phyloP scores from a whole-genome alignment of 75 land plant genomes.

The Adiantum capillusveneris region DNA sequence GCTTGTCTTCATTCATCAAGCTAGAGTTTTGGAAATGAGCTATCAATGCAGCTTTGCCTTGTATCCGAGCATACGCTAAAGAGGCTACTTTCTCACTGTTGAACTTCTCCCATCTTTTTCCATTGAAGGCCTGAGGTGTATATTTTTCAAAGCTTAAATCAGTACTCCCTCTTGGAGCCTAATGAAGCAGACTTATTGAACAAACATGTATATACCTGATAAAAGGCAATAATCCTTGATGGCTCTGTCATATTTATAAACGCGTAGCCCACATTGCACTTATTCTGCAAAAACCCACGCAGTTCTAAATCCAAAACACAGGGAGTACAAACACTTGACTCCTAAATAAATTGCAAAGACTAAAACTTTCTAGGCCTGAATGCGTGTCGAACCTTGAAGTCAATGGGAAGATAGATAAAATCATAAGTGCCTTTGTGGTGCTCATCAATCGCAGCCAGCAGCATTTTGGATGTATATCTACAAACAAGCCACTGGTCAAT shows the following conservation, averaged over 20 bases:
- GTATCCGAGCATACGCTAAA: conserved; percentile 82
- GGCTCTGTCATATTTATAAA: conserved; percentile 76
- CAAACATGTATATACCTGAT: conserved; percentile 29
- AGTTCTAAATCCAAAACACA: no score
- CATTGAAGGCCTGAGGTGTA: conserved; percentile 58
- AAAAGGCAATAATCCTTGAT: conserved; percentile 49
- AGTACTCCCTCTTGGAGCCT: background rate
- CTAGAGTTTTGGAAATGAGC: conserved; percentile 86
- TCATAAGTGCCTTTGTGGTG: conserved; percentile 15
- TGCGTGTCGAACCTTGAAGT: conserved; percentile 8
- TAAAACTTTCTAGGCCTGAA: no score
- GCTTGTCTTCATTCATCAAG: conserved; percentile 88
- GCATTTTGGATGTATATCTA: conserved; percentile 18
- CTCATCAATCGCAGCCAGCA: conserved; percentile 18
- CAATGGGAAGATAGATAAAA: conserved; percentile 21
- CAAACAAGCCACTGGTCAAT: no score
- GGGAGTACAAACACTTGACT: no score
- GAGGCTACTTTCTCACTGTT: conserved; percentile 93
- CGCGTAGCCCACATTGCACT: conserved; percentile 78
- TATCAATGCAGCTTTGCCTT: conserved; percentile 76
- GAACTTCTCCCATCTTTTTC: conserved; percentile 92
- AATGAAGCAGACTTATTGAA: background rate
- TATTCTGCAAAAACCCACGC: conserved; percentile 20
- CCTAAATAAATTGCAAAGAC: no score
- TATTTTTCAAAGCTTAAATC: background rate